Conservation (phyloP, 192 early-diverging fungal genomes). For the Geranomyces variabilis region DNA sequence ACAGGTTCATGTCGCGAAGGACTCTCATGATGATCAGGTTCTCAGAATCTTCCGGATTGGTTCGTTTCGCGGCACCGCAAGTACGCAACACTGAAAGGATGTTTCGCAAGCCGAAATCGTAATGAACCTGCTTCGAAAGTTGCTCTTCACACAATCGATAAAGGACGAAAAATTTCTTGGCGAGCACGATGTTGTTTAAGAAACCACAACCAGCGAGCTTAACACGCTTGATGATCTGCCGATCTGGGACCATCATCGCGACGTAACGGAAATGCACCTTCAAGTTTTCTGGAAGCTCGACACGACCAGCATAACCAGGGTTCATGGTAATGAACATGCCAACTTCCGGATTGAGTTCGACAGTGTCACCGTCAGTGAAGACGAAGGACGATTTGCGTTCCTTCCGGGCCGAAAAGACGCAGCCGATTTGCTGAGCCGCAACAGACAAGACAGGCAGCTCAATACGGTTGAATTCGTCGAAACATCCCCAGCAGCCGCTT, state of each 20-base stretch:
- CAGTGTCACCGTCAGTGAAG: constrained; percentile 70
- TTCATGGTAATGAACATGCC: constrained; percentile 75
- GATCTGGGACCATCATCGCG: constrained; percentile 71
- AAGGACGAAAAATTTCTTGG: constrained; percentile 70
- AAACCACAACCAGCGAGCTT: constrained; percentile 71
- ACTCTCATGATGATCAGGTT: constrained; percentile 69
- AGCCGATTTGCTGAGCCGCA: constrained; percentile 69
- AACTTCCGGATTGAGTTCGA: constrained; percentile 70
- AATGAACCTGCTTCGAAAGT: constrained; percentile 69
- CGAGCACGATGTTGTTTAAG: constrained; percentile 64
- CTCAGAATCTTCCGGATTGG: constrained; percentile 63
- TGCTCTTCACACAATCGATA: constrained; percentile 69
- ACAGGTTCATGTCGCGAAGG: constrained; percentile 68
- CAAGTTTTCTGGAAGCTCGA: constrained; percentile 68
- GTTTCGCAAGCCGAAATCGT: constrained; percentile 68
- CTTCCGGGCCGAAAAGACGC: constrained; percentile 62
- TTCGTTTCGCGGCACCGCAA: constrained; percentile 64
- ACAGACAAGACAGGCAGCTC: constrained; percentile 68
- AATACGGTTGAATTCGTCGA: constrained; percentile 72
- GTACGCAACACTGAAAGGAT: constrained; percentile 69
- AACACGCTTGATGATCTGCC: constrained; percentile 69
- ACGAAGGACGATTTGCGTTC: constrained; percentile 63
- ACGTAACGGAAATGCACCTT: constrained; percentile 72
- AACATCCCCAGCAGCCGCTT: constrained; percentile 67
- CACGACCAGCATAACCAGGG: constrained; percentile 69